Conservation (phyloP, 768 basidiomycete species). For the Chiua virens region DNA sequence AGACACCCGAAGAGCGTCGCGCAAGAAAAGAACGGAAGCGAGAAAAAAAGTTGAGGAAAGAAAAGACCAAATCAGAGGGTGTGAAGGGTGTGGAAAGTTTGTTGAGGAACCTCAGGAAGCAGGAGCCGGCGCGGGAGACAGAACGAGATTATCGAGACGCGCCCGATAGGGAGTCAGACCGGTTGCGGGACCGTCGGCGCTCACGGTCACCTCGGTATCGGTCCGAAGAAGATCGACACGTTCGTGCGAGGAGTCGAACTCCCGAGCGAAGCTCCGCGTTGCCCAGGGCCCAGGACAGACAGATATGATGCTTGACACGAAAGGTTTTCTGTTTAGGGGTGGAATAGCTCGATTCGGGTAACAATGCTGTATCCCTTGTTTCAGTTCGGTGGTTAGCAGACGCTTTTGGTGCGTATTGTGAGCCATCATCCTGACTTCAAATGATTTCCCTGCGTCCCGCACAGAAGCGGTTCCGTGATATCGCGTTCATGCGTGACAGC, state of each 20-base stretch:
- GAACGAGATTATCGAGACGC: constrained; percentile 2
- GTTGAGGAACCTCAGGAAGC: constrained; percentile 44
- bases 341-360: not conserved
- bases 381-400: not conserved
- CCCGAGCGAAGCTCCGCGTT: constrained; percentile 14
- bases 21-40: constrained; percentile 74
- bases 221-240: constrained; percentile 8
- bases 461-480: too few species aligned
- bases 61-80: constrained; percentile 54
- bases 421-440: too few species aligned
- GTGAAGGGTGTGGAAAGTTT: constrained; percentile 68
- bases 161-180: constrained; percentile 14
- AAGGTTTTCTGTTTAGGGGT: not conserved
- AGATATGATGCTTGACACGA: constrained; percentile 4
- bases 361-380: constrained; percentile 3
- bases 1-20: constrained; percentile 76
- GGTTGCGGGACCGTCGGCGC: constrained; percentile 8
- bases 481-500: too few species aligned
- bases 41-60: constrained; percentile 61
- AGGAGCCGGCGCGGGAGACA: constrained; percentile 24
- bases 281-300: constrained; percentile 4
- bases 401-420: too few species aligned
- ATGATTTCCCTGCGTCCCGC: too few species aligned
- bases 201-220: constrained; percentile 13
- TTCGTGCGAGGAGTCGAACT: constrained; percentile 15